Base-by-base conservation (phyloP, 805 yeast genomes). In the Candida dajiaensis region DNA sequence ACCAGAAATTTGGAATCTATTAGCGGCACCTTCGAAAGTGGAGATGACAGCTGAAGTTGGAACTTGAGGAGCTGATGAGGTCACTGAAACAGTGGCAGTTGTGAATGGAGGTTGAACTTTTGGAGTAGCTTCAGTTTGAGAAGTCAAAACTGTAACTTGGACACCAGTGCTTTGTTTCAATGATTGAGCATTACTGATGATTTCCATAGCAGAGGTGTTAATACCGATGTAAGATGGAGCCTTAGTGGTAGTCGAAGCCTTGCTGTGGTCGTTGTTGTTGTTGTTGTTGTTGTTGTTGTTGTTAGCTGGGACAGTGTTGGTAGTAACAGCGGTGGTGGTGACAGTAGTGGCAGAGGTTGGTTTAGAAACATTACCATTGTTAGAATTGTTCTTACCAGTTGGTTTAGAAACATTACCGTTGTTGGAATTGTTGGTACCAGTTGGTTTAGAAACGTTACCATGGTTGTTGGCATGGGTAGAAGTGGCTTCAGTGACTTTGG, bases 11-110 rank as follows among this genome's bases (percentile, higher is more conserved):
- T 25, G 28, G 25, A 19, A n/a, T 36, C 19, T 36, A 18, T 36
- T 19, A 19, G 39, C 43, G 18, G 25, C 29, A 41, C 44, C 44
- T 41, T 23, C 44, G 25, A 41, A 41, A 18, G 44, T 23, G 11
- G 44, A 19, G 6, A 41, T 18, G 23, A 28, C 31, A 21, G 31
- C 31, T 7, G 44, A n/a, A n/a, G 16, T 6, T 12, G 36, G 36
- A 16, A n/a, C 19, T 15, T n/a, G 10, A 3, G 36, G 10, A 15
- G 3, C 9, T n/a, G 36, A 31, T 6, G 36, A 31, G 28, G 12
- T 25, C 10, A 25, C 28, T 25, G 12, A 10, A 15, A 6, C 7
- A 31, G 18, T n/a, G 13, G 36, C 16, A 31, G 28, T 25, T 8
- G 28, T 25, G 6, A 12, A 25, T 25, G 28, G 28, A 25, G 25